phyloP scores from a whole-genome alignment of 805 yeast species.

The Clavispora asparagi region DNA sequence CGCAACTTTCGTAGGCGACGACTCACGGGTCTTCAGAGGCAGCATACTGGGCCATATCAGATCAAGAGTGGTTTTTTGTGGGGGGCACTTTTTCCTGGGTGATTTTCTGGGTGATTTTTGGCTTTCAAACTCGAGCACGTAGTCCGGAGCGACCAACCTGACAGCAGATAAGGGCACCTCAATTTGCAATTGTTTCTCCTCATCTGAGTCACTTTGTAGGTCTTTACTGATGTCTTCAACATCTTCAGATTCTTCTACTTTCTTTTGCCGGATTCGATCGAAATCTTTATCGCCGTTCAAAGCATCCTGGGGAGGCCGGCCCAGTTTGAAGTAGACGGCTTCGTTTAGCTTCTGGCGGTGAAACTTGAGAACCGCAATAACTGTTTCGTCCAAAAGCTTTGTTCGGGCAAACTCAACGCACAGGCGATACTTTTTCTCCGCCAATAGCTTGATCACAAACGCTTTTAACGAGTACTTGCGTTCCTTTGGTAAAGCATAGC shows the following conservation, averaged over 20 bases:
- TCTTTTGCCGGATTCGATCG: not conserved
- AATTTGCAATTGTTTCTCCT: not conserved
- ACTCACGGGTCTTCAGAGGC: not conserved
- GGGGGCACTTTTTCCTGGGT: constrained; percentile 12
- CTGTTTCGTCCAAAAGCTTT: constrained; percentile 6
- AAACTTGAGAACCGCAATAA: constrained; percentile 12
- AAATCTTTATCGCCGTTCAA: not conserved
- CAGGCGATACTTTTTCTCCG: constrained; percentile 5
- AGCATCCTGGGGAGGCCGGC: not conserved
- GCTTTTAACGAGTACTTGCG: constrained; percentile 12
- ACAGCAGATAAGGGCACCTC: constrained; percentile 17
- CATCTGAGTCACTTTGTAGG: not conserved
- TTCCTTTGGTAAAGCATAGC: constrained; percentile 11
- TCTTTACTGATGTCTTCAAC: not conserved
- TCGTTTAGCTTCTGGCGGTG: constrained; percentile 11
- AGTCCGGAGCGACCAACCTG: constrained; percentile 8
- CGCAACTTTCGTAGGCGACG: not conserved
- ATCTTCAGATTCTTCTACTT: not conserved
- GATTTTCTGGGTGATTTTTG: constrained; percentile 6
- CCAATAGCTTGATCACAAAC: constrained; percentile 9
- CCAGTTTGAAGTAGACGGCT: constrained; percentile 5
- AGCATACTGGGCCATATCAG: constrained; percentile 10
- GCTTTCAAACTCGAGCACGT: constrained; percentile 10
- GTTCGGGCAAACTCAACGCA: constrained; percentile 8
- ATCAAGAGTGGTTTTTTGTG: constrained; percentile 26